Percentiles rank a stretch among this genome's conserved stretches.
phyloP scores from a whole-genome alignment of 202 grass and related monocot genomes.

The Panicum virgatum region DNA sequence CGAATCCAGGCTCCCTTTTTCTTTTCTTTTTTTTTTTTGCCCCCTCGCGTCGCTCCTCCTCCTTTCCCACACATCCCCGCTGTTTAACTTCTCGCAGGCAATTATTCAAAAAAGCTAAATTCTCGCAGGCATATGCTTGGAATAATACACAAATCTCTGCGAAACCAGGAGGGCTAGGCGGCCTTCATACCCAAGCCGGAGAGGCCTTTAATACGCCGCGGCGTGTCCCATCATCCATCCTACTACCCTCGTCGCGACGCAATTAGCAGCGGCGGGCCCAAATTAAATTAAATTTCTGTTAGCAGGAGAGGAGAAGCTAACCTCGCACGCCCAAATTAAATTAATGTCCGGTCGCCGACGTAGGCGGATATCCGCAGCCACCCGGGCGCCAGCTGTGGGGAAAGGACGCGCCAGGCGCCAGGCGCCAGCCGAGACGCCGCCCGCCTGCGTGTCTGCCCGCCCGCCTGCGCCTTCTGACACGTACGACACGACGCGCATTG shows the following conservation, averaged over 20 bases:
- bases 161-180: not conserved
- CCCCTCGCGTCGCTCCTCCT: too few relatives aligned
- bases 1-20: not conserved
- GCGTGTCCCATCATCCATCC: too few relatives aligned
- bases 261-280: slow-evolving; percentile 7
- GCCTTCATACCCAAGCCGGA: not conserved
- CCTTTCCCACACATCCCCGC: too few relatives aligned
- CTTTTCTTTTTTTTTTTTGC: too few relatives aligned
- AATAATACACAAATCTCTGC: too few relatives aligned
- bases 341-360: slow-evolving; percentile 40
- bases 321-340: slow-evolving; percentile 12
- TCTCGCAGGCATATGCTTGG: too few relatives aligned
- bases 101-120: too few relatives aligned
- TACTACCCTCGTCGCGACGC: slow-evolving; percentile 34
- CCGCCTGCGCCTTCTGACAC: slow-evolving; percentile 33
- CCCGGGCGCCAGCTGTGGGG: slow-evolving; percentile 43
- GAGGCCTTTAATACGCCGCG: not conserved
- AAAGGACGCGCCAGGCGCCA: slow-evolving; percentile 25
- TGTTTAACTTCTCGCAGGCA: too few relatives aligned
- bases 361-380: slow-evolving; percentile 36
- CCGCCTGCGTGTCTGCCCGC: too few relatives aligned
- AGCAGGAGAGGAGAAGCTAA: not conserved
- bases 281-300: slow-evolving; percentile 22
- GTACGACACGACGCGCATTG: slow-evolving; percentile 24
- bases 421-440: slow-evolving; percentile 37